phyloP scores from a whole-genome alignment of 805 yeast species.

The Candida coquimbonensis region DNA sequence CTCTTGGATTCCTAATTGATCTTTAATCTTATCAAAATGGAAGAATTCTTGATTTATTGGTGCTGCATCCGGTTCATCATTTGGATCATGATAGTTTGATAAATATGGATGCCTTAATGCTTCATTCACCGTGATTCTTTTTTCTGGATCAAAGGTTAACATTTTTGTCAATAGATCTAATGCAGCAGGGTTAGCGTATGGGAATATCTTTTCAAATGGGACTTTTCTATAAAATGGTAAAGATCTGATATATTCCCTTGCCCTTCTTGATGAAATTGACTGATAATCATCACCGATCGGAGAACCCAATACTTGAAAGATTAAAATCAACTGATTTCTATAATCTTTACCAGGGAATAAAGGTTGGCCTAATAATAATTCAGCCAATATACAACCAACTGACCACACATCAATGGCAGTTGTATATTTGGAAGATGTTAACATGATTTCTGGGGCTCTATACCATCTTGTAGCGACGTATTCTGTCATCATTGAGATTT shows the following conservation, averaged over 20 bases:
- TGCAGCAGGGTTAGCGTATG: slow-evolving; percentile 55
- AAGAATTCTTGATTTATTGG: slow-evolving; percentile 84
- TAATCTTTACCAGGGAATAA: slow-evolving; percentile 92
- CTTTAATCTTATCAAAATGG: slow-evolving; percentile 80
- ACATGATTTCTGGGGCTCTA: slow-evolving; percentile 96
- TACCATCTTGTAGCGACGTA: slow-evolving; percentile 98
- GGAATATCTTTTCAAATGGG: slow-evolving; percentile 41
- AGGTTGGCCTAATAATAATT: slow-evolving; percentile 79
- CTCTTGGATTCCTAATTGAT: slow-evolving; percentile 67
- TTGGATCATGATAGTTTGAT: slow-evolving; percentile 85
- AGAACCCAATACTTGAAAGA: slow-evolving; percentile 81
- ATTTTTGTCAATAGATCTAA: slow-evolving; percentile 62
- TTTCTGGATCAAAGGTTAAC: slow-evolving; percentile 75
- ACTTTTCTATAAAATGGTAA: slow-evolving; percentile 65
- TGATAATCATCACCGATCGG: slow-evolving; percentile 75
- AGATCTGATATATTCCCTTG: slow-evolving; percentile 79
- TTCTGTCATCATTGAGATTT: slow-evolving; percentile 84
- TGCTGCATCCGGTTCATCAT: slow-evolving; percentile 82
- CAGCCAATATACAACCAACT: slow-evolving; percentile 93
- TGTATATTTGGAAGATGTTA: slow-evolving; percentile 87
- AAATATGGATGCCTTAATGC: slow-evolving; percentile 87
- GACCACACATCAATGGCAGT: slow-evolving; percentile 97
- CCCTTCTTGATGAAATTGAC: slow-evolving; percentile 71
- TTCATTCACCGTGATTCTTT: slow-evolving; percentile 75
- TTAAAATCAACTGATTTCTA: slow-evolving; percentile 80